phyloP scores from a whole-genome alignment of 371 early-diverging fungal species.

The Mortierella sp. region DNA sequence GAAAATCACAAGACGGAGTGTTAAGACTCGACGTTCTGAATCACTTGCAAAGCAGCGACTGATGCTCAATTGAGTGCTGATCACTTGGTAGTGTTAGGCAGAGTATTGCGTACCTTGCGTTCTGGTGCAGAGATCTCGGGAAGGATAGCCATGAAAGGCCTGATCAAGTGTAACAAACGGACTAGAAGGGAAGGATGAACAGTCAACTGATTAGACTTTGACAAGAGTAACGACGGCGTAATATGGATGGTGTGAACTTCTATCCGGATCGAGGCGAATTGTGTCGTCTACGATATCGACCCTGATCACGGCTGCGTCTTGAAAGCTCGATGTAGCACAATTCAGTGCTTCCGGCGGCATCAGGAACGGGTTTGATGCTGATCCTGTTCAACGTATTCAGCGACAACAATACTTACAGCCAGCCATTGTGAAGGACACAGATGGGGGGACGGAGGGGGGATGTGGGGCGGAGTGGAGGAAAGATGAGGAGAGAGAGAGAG shows the following conservation, averaged over 20 bases:
- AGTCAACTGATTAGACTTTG: no score
- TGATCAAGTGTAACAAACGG: conserved; percentile 95
- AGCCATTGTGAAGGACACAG: conserved; percentile 36
- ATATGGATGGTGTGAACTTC: conserved; percentile 1
- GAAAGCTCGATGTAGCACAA: background rate
- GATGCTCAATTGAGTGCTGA: no score
- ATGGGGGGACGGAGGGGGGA: conserved; percentile 10
- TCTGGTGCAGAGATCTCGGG: conserved; percentile 98
- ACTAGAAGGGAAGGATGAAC: conserved; percentile 59
- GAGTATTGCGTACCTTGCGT: conserved; percentile 88
- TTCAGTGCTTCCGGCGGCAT: background rate
- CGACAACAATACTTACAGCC: conserved; percentile 41
- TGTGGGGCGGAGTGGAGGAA: conserved; percentile 6
- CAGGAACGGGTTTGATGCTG: background rate
- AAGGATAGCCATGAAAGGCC: conserved; percentile 98
- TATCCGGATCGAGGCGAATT: background rate
- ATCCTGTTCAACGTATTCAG: background rate
- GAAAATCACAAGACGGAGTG: background rate
- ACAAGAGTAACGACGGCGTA: background rate
- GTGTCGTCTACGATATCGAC: background rate
- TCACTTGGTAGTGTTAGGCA: background rate
- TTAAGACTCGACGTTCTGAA: background rate
- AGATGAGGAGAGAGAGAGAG: conserved; percentile 27
- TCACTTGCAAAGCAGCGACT: background rate
- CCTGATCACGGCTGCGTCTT: background rate